Conservation (phyloP, 2,329 filamentous ascomycete genomes). For the Emergomyces africanus region DNA sequence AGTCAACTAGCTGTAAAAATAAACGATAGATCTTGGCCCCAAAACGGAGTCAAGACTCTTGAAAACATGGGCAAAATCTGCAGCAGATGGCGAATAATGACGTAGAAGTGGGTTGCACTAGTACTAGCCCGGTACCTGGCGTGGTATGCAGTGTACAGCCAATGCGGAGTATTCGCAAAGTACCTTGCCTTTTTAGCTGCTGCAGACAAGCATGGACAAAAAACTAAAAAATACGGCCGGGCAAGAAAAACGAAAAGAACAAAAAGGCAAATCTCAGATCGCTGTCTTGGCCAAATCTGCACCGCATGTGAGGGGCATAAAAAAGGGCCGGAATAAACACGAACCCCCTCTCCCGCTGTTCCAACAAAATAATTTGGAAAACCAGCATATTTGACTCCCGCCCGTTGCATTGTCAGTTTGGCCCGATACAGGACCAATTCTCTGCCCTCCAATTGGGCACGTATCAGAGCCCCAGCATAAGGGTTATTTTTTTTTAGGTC, state of each 20-base stretch:
- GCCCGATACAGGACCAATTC: neutral
- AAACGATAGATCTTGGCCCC: neutral
- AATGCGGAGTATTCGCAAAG: neutral
- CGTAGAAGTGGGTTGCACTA: neutral
- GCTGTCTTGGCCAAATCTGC: neutral
- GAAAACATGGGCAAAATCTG: neutral
- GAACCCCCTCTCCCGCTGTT: no score
- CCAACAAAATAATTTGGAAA: no score
- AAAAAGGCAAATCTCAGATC: neutral
- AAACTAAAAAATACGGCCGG: neutral
- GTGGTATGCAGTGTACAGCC: neutral
- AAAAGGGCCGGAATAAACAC: neutral
- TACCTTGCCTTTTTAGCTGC: neutral
- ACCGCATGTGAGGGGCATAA: neutral
- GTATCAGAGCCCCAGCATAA: neutral
- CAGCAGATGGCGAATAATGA: constrained; percentile 2
- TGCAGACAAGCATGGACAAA: neutral
- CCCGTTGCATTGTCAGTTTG: neutral
- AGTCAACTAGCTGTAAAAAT: neutral
- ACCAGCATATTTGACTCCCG: no score
- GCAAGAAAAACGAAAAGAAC: neutral
- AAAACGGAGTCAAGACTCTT: neutral
- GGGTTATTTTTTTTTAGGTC: no score
- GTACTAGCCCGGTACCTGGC: neutral
- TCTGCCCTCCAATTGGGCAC: neutral